Evolutionary conservation across 129 eudicot genomes (phyloP), one percentile per base, ranked within the genome.

Genomic region (Chrysanthemum makinoi): DNA sequence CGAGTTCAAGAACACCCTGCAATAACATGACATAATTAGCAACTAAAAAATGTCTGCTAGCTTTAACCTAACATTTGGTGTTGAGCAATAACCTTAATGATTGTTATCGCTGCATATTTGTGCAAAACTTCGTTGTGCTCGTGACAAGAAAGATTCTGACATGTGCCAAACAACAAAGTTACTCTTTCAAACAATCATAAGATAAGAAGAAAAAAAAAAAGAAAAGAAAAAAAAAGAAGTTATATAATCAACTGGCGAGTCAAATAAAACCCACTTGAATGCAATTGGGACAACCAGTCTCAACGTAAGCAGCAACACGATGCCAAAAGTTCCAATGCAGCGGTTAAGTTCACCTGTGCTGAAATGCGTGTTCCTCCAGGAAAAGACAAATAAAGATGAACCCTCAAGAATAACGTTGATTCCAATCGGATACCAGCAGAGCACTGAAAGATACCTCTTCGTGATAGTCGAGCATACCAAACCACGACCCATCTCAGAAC

Each of bases 281-380:
- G 75, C 99, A 94, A 33, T 90, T 90, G 46, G 97, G 99, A 77
- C 99, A 94, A 52, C 96, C 97, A 63, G 88, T 46, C 54, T 90
- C 97, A 18, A 81, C 96, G 33, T n/a, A 85, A 78, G 82, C 97
- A 95, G 77, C 72, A 64, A 77, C 99, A 95, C 48, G 91, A 87
- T 1, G 78, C 68, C 47, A 95, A 83, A 80, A 95, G 83, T 77
- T 95, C 96, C 83, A 90, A 69, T 79, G 99, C 99, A 69, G 88
- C 87, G 28, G 68, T 75, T 68, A 43, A 1, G 44, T 65, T 79
- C 73, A 94, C 99, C 92, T 88, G 96, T 72, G 81, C 81, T 18
- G 99, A 90, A 70, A 90, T 84, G 81, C 97, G 89, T 56, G 99
- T 84, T 53, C 99, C 97, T 75, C 99, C 99, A 75, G 97, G 97